Conservation (phyloP, 768 basidiomycete genomes). For the Boletus edulis region DNA sequence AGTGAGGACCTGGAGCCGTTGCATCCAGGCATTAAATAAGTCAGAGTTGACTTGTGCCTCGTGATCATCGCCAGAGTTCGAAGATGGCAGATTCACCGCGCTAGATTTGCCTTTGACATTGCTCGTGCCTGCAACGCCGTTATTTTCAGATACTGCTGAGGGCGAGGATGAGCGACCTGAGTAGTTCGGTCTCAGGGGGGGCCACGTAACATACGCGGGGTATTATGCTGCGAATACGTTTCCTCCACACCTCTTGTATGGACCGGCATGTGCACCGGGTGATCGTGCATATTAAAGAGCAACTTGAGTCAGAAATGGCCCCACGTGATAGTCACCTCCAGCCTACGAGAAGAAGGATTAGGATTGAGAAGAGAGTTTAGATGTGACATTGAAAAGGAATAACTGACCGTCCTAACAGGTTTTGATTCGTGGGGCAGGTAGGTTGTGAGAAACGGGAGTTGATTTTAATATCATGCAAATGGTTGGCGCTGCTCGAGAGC, state of each 20-base stretch:
- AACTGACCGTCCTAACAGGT: conserved; percentile 6
- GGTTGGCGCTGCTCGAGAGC: not conserved
- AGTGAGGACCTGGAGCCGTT: conserved; percentile 28
- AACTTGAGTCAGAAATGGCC: not conserved
- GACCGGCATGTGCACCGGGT: not conserved
- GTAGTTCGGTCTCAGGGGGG: not conserved
- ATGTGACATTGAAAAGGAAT: not conserved
- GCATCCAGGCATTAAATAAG: conserved; percentile 24
- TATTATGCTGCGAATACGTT: conserved; percentile 1
- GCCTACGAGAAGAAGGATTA: not conserved
- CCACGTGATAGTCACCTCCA: not conserved
- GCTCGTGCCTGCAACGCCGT: conserved; percentile 7
- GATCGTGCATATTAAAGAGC: not conserved
- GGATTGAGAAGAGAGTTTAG: no score
- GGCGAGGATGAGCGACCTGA: not conserved
- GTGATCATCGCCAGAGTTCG: not conserved
- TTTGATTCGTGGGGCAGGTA: conserved; percentile 2
- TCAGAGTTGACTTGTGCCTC: conserved; percentile 15
- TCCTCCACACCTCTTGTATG: not conserved
- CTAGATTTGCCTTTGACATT: not conserved
- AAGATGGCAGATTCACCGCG: not conserved
- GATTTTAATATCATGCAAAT: no score
- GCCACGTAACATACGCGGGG: conserved; percentile 16
- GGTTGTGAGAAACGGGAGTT: not conserved
- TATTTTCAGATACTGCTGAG: conserved; percentile 1